Evolutionary conservation across 495 filamentous ascomycete species (phyloP).

Genomic region (Wilcoxina mikolae): DNA sequence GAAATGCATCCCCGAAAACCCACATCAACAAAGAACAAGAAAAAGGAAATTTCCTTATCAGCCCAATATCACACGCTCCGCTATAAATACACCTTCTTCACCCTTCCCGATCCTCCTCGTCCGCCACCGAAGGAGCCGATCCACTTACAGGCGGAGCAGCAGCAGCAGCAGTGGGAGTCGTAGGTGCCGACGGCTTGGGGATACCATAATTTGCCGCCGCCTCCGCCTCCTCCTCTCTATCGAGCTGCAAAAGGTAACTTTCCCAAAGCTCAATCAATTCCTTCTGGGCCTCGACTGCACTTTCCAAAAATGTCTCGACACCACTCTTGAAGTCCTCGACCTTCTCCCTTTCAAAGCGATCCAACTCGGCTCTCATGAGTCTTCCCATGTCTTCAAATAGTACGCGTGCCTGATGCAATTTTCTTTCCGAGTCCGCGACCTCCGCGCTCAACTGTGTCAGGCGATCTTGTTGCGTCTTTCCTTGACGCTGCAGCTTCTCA

Average conservation of each 20-base stretch:
- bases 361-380: slow-evolving; percentile 77
- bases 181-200: not conserved
- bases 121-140: too few relatives aligned
- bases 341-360: slow-evolving; percentile 91
- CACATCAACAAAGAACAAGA: too few relatives aligned
- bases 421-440: slow-evolving; percentile 80
- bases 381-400: slow-evolving; percentile 96
- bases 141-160: too few relatives aligned
- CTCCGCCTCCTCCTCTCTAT: slow-evolving; percentile 76
- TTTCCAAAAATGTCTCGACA: slow-evolving; percentile 92
- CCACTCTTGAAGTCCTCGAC: slow-evolving; percentile 98
- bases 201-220: slow-evolving; percentile 31
- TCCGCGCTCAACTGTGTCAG: slow-evolving; percentile 82
- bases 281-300: slow-evolving; percentile 94
- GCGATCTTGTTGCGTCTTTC: slow-evolving; percentile 87
- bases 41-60: too few relatives aligned
- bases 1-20: too few relatives aligned
- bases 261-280: slow-evolving; percentile 99
- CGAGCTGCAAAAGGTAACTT: slow-evolving; percentile 87
- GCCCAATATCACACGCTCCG: too few relatives aligned
- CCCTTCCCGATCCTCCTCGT: too few relatives aligned
- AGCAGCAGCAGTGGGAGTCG: not conserved
- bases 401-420: slow-evolving; percentile 76
- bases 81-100: too few relatives aligned
- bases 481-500: slow-evolving; percentile 84